A percentile compares a stretch with the other conserved stretches of the same genome.
These are phyloP conservation scores for Psidium friedrichsthalianum DNA, from an alignment of 345 rosid genomes.

Conservation along the genomic window DNA sequence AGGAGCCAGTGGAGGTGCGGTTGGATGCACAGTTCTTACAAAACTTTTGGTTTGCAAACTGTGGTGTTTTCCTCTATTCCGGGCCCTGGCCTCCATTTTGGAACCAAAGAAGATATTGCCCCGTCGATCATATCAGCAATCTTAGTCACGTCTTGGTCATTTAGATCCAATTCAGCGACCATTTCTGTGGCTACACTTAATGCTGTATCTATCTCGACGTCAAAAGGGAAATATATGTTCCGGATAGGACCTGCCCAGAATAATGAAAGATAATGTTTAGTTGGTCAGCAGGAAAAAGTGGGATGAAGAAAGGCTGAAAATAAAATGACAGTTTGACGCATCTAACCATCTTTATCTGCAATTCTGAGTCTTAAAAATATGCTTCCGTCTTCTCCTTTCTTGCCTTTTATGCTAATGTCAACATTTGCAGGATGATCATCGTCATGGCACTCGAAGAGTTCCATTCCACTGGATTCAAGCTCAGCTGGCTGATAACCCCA, in stretches of 20 bases:
- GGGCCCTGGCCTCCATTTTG: conserved; percentile 64
- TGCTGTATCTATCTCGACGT: conserved; percentile 64
- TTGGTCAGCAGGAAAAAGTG: neutral
- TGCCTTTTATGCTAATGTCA: conserved; percentile 78
- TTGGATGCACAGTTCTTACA: conserved; percentile 61
- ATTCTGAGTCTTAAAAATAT: conserved; percentile 66
- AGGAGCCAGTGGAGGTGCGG: conserved; percentile 61
- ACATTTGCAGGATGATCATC: conserved; percentile 46
- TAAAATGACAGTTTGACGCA: neutral
- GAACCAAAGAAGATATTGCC: conserved; percentile 74
- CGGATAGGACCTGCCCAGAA: conserved; percentile 50
- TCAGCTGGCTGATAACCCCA: conserved; percentile 47
- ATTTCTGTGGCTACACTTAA: conserved; percentile 88
- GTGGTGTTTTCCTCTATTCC: conserved; percentile 56
- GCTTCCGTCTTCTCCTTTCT: conserved; percentile 47
- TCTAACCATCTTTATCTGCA: conserved; percentile 75
- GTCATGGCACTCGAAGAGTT: conserved; percentile 62
- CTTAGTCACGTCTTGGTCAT: conserved; percentile 61
- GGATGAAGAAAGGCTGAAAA: neutral
- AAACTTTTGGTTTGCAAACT: conserved; percentile 34
- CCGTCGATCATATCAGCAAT: conserved; percentile 88
- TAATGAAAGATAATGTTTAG: neutral
- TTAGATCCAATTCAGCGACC: conserved; percentile 88
- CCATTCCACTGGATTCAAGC: conserved; percentile 43
- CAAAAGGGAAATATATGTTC: conserved; percentile 85